Evolutionary conservation across 495 filamentous ascomycete genomes (phyloP).

Genomic region (Penicillium goetzii): DNA sequence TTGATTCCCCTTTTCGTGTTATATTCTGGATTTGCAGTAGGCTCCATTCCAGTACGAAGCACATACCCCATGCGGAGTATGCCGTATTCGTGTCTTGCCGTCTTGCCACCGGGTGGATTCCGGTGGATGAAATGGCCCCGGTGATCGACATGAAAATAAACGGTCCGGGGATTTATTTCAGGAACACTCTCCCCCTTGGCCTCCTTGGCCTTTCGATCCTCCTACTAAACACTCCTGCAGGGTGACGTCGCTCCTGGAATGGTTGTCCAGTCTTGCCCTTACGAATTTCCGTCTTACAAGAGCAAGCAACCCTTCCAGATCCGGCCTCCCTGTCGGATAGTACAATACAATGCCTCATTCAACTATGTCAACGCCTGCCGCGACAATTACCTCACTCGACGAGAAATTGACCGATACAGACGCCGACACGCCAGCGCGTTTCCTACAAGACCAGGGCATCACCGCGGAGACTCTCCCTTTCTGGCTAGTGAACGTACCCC

Average conservation of each 20-base stretch:
- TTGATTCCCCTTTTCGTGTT: neutral
- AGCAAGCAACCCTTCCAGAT: neutral
- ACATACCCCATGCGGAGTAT: neutral
- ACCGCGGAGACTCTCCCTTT: constrained; percentile 57
- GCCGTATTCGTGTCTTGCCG: neutral
- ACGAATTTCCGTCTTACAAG: neutral
- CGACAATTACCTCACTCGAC: constrained; percentile 31
- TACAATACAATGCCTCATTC: constrained; percentile 22
- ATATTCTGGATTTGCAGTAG: neutral
- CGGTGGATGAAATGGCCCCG: constrained; percentile 11
- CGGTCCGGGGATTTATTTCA: constrained; percentile 9
- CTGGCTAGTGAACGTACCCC: constrained; percentile 80
- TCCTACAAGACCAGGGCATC: constrained; percentile 13
- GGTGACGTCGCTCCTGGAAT: constrained; percentile 18
- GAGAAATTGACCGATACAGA: constrained; percentile 31
- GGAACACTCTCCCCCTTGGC: constrained; percentile 1
- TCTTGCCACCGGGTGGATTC: constrained; percentile 22
- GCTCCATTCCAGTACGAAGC: neutral
- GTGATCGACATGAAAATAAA: constrained; percentile 20
- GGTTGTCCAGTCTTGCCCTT: neutral
- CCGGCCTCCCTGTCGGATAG: neutral
- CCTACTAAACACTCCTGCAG: constrained; percentile 17
- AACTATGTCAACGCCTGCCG: constrained; percentile 25
- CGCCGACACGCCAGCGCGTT: constrained; percentile 17
- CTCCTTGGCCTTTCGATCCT: neutral